Evolutionary conservation across 2,329 filamentous ascomycete species (phyloP), one percentile per base, ranked within the genome.

Genomic region (Aspergillus awamori): DNA sequence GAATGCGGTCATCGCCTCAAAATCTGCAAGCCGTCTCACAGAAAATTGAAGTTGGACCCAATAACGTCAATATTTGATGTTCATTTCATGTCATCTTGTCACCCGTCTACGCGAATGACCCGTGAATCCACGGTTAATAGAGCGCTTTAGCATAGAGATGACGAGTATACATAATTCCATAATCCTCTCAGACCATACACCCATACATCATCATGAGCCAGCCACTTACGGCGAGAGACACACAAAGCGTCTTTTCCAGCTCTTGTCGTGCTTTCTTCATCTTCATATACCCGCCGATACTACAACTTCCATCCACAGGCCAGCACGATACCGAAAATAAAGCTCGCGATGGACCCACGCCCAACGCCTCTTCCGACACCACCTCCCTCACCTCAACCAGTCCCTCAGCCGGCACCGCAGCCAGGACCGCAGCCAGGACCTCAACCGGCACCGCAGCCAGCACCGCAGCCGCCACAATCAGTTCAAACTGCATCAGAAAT

Each of bases 381-480:
- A 28, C 24, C 45, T 17, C 45, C 24, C 15, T 28, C 45, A 49
- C 22, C 47, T 2, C 39, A 8, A 4, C 13, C 22, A 4, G 8
- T 8, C 2, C 53, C 53, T 2, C 36, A 43, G 6, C 49, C 20
- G 3, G 17, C 11, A 17, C 39, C 33, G 0, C 52, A 36, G 10
- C 38, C 13, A 15, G 52, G n/a, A 28, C 39, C 39, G 7, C 15
- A 17, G 24, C 53, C 6, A 47, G 17, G 57, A 33, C 3, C 45
- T 26, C 22, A 43, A 13, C 26, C 52, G 49, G 11, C 22, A 15
- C 47, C 8, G 54, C 60, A 63, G 56, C 67, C 52, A 24, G 8
- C 57, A 41, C 51, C n/a, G 28, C 2, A 86, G 83, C 2, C 86
- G 83, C 78, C 90, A 88, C 77, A 97, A 96, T 73, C 41, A 22